A percentile compares a stretch with the other conserved stretches of the same genome.
These are phyloP conservation scores for Penicillium psychrofluorescens DNA, from an alignment of 495 filamentous ascomycete species.

Conservation along the genomic window DNA sequence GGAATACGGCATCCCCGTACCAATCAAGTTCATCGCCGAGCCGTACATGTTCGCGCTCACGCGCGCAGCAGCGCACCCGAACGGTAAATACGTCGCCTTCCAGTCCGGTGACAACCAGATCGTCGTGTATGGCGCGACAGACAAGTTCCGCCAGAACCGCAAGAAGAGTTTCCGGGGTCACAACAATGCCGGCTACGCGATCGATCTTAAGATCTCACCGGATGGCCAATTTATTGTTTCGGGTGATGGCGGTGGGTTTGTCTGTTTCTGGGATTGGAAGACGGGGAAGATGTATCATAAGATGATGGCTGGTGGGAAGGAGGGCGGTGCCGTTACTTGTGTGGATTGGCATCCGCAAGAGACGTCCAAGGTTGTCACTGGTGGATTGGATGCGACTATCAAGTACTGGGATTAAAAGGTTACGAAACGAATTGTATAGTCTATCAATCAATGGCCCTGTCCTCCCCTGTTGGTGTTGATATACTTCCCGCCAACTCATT, in stretches of 20 bases:
- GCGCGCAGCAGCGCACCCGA: constrained; percentile 72
- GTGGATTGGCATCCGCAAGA: constrained; percentile 93
- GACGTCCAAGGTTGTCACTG: constrained; percentile 86
- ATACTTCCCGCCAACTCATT: no score
- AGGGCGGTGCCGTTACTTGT: constrained; percentile 64
- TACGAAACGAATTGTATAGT: no score
- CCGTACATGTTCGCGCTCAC: constrained; percentile 95
- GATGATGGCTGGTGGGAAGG: constrained; percentile 63
- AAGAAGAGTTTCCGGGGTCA: constrained; percentile 96
- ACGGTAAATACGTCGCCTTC: constrained; percentile 86
- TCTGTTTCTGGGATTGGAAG: constrained; percentile 99
- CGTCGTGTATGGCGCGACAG: constrained; percentile 84
- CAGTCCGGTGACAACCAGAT: constrained; percentile 94
- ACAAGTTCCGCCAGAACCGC: constrained; percentile 93
- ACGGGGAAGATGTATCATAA: constrained; percentile 98
- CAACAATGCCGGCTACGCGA: constrained; percentile 88
- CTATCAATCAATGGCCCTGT: neutral
- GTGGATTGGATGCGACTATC: constrained; percentile 79
- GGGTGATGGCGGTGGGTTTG: constrained; percentile 79
- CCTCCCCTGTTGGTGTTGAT: no score
- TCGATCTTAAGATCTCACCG: constrained; percentile 80
- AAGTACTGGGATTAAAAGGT: constrained; percentile 82
- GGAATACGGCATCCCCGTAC: constrained; percentile 95
- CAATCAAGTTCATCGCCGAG: constrained; percentile 86
- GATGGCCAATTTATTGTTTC: constrained; percentile 82